Base-by-base conservation (phyloP, 2,329 filamentous ascomycete species). In the Arachnomyces sp. region DNA sequence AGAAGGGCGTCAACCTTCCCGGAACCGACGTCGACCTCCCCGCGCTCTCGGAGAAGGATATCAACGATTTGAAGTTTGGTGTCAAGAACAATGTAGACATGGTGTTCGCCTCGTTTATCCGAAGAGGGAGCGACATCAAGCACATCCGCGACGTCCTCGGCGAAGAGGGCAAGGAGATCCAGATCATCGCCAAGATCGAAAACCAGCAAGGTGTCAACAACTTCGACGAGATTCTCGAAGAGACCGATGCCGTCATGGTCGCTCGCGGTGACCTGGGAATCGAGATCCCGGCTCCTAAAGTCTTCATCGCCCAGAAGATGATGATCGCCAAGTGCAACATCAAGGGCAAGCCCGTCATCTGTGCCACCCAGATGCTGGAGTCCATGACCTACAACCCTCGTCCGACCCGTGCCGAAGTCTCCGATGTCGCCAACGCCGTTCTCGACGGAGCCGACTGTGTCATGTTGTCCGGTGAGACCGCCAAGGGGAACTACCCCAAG, bases 301-400 rank as follows among this genome's bases (percentile, higher is more conserved):
- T 98, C 52, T 98, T 98, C 70, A 87, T 94, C 54, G 92, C 92
- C 42, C 92, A 98, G 77, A 98, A 98, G 84, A 98, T 98, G 86
- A 89, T 98, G 79, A 98, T 98, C 69, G 89, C 92, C 71, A 96
- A 96, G 82, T 98, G 92, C 81, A 98, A 98, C 77, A 82, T 95
- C 62, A 89, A 88, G 54, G 92, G 92, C 69, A 98, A 98, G 79
- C 92, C 92, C 53, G 89, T 90, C 66, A 95, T 98, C 66, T 96
- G 90, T 71, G 92, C 92, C 45, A 98, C 92, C 31, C 92, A 98
- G 76, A 98, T 98, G 92, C 80, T 98, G 54, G 92, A 98, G 79
- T 95, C 88, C 53, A 98, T 98, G 92, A 98, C 95, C 69, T 95
- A 95, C 78, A 98, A 98, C 77, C 92, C 92, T 53, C 86, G 92